These are phyloP conservation scores for Takashimella tepidaria DNA, from an alignment of 1,284 basidiomycete genomes.

Conservation along the genomic window DNA sequence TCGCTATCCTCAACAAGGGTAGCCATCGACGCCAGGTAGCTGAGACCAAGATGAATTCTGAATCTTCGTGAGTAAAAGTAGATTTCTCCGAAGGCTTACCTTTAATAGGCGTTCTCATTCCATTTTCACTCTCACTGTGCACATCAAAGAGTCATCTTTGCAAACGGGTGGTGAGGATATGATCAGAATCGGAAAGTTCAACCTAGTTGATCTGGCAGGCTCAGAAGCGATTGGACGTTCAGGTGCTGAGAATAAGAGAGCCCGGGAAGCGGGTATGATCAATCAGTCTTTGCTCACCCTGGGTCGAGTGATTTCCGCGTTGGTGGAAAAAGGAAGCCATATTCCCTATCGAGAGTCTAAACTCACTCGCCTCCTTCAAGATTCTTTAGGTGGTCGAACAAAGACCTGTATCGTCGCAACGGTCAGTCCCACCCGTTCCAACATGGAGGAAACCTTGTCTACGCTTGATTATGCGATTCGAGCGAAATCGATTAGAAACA, in stretches of 20 bases:
- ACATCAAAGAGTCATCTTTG: slow-evolving; percentile 73
- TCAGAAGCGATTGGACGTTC: slow-evolving; percentile 96
- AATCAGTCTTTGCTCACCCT: slow-evolving; percentile 95
- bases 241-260: slow-evolving; percentile 91
- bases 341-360: slow-evolving; percentile 88
- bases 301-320: slow-evolving; percentile 92
- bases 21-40: slow-evolving; percentile 89
- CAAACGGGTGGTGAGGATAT: slow-evolving; percentile 69
- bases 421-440: slow-evolving; percentile 81
- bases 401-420: slow-evolving; percentile 99
- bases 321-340: slow-evolving; percentile 86
- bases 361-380: slow-evolving; percentile 93
- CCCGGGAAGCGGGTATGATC: slow-evolving; percentile 97
- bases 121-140: slow-evolving; percentile 94
- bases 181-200: slow-evolving; percentile 88
- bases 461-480: slow-evolving; percentile 96
- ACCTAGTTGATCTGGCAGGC: slow-evolving; percentile 94
- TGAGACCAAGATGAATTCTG: slow-evolving; percentile 96
- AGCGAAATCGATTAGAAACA: slow-evolving; percentile 93
- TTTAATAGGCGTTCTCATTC: slow-evolving; percentile 80
- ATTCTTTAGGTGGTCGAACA: slow-evolving; percentile 95
- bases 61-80: slow-evolving; percentile 58
- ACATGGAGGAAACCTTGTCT: slow-evolving; percentile 95
- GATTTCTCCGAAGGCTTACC: background rate
- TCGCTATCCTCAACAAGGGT: slow-evolving; percentile 80